These are phyloP conservation scores for Thermothielavioides terrestris DNA, from an alignment of 495 filamentous ascomycete genomes.

Conservation along the genomic window DNA sequence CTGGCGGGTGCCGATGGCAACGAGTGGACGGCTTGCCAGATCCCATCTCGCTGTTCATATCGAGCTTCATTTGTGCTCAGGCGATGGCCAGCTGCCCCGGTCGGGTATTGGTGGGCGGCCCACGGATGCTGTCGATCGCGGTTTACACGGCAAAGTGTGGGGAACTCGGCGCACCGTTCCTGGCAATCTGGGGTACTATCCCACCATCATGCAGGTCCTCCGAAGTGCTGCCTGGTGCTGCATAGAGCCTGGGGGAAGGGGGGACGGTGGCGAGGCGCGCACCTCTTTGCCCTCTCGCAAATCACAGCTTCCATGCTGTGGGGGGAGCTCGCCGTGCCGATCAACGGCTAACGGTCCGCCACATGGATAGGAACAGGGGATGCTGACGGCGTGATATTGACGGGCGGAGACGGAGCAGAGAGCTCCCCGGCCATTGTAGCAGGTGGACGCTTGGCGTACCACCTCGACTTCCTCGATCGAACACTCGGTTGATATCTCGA, in stretches of 20 bases:
- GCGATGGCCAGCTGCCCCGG: conserved; percentile 19
- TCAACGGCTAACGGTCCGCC: not conserved
- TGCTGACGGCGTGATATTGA: conserved; percentile 12
- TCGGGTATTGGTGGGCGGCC: conserved; percentile 16
- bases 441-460: conserved; percentile 4
- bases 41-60: conserved; percentile 29
- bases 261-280: not conserved
- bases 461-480: not conserved
- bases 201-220: conserved; percentile 21
- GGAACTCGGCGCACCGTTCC: conserved; percentile 15
- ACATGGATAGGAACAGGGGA: not conserved
- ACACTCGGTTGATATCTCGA: not conserved
- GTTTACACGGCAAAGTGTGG: conserved; percentile 21
- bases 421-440: conserved; percentile 9
- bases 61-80: conserved; percentile 31
- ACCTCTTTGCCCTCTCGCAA: not conserved
- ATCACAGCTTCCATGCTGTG: conserved; percentile 7
- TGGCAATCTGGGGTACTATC: conserved; percentile 23
- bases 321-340: conserved; percentile 2
- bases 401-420: conserved; percentile 12
- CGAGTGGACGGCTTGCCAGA: conserved; percentile 22
- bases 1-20: conserved; percentile 28
- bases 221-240: conserved; percentile 6
- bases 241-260: not conserved
- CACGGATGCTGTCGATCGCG: conserved; percentile 5